Percentiles rank a stretch among this genome's conserved stretches.
These are phyloP conservation scores for Acidomyces sp. DNA, from an alignment of 495 filamentous ascomycete genomes.

Conservation along the genomic window DNA sequence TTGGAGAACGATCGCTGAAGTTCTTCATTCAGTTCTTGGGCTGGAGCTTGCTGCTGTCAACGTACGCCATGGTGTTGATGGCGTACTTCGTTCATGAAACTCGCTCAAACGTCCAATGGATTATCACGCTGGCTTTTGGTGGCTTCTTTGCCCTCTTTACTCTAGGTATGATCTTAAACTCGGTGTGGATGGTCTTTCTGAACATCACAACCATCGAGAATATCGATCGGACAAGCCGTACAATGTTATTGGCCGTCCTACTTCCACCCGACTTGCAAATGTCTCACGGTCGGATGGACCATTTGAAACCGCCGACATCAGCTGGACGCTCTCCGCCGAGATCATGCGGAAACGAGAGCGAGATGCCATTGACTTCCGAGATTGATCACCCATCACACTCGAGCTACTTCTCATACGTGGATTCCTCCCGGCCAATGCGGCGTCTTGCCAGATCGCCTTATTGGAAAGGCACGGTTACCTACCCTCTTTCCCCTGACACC, in stretches of 20 bases:
- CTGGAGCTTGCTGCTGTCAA: slow-evolving; percentile 57
- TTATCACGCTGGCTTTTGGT: slow-evolving; percentile 36
- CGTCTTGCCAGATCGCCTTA: slow-evolving; percentile 6
- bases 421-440: slow-evolving; percentile 1
- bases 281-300: too few species aligned
- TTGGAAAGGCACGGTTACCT: slow-evolving; percentile 18
- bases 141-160: slow-evolving; percentile 45
- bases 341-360: slow-evolving; percentile 3
- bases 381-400: slow-evolving; percentile 18
- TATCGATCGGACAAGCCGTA: slow-evolving; percentile 44
- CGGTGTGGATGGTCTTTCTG: slow-evolving; percentile 49
- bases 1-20: slow-evolving; percentile 74
- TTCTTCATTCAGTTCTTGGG: slow-evolving; percentile 77
- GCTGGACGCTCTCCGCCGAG: neutral
- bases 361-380: slow-evolving; percentile 15
- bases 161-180: slow-evolving; percentile 56
- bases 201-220: slow-evolving; percentile 80
- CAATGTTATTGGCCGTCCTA: slow-evolving; percentile 65
- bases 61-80: slow-evolving; percentile 46
- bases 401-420: slow-evolving; percentile 12
- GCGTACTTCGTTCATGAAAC: slow-evolving; percentile 36
- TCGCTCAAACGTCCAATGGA: slow-evolving; percentile 37
- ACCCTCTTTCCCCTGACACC: slow-evolving; percentile 5
- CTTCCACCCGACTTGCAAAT: slow-evolving; percentile 22
- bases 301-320: too few species aligned